Evolutionary conservation across 2,329 filamentous ascomycete species (phyloP), one percentile per base, ranked within the genome.

Genomic region (Ceratocystis eucalypticola): DNA sequence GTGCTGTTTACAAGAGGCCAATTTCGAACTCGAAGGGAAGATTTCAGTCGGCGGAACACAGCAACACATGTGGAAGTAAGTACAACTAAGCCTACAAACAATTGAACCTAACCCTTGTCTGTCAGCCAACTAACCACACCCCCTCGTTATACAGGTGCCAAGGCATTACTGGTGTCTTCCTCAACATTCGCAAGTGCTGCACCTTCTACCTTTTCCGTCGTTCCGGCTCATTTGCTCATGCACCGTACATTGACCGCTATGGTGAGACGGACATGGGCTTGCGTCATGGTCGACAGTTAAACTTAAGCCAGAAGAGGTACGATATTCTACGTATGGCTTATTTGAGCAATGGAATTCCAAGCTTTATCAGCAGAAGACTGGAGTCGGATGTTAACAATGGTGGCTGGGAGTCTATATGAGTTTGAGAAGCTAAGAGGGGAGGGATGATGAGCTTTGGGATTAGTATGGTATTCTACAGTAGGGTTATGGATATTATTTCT

Each of bases 321-420:
- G 94, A 99, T 75, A 85, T 87, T 45, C 82, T 96, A 75, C 82
- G 94, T 63, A 89, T 87, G 70, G 85, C 92, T 55, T 96, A 95
- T 87, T 79, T 97, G 68, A 84, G 86, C 62, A 91, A 96, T 71
- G 87, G 88, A 3, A 85, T 99, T 33, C 92, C 92, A 45, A 95
- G 89, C 70, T 86, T 91, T 61, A 96, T 99, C 73, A 89, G 88
- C 70, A 82, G 94, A 70, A 93, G 91, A 76, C 76, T 99, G 70
- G 94, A 99, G 78, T 88, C 90, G 15, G 94, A 99, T 75, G 91
- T 96, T 57, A 99, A 99, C 74, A 96, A 91, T 71, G 94, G 94
- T 0, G 94, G 94, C 0, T 99, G 94, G 94, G 94, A 99, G 78
- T 96, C 85, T n/a, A 80, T 85, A 64, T 83, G 22, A 53, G 15